Percentiles rank a stretch among this genome's conserved stretches.
Conservation (phyloP, 371 early-diverging fungal species). For the Mucor irregularis region DNA sequence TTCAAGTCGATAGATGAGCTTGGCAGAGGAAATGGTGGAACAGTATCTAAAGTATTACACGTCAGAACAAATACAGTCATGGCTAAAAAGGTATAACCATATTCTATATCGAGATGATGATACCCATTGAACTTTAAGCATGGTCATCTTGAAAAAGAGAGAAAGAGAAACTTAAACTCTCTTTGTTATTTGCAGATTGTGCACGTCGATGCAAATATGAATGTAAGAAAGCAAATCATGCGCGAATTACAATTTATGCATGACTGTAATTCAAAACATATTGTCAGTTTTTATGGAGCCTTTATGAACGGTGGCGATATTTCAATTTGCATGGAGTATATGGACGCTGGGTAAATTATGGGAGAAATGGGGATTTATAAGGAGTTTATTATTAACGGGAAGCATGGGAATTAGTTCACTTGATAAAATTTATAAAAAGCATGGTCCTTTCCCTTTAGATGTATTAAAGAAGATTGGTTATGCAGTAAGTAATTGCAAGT, state of each 20-base stretch:
- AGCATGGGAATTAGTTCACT: slow-evolving; percentile 68
- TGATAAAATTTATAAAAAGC: slow-evolving; percentile 76
- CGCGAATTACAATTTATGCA: slow-evolving; percentile 88
- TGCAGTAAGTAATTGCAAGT: slow-evolving; percentile 54
- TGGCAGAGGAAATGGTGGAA: slow-evolving; percentile 87
- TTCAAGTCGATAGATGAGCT: slow-evolving; percentile 76
- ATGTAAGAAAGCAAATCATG: slow-evolving; percentile 79
- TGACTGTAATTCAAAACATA: slow-evolving; percentile 82
- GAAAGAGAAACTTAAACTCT: background rate
- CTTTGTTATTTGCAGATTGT: slow-evolving; percentile 58
- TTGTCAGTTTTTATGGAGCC: slow-evolving; percentile 90
- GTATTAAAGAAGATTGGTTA: slow-evolving; percentile 76
- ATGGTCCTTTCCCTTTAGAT: slow-evolving; percentile 75
- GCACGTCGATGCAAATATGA: slow-evolving; percentile 72
- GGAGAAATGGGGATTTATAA: no score
- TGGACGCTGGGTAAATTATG: slow-evolving; percentile 84
- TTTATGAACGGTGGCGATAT: slow-evolving; percentile 81
- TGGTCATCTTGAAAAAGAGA: background rate
- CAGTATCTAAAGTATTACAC: slow-evolving; percentile 79
- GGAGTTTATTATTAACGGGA: no score
- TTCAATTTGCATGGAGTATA: slow-evolving; percentile 91
- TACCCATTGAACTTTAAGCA: no score
- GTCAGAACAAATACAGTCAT: slow-evolving; percentile 76
- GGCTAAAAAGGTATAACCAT: slow-evolving; percentile 76
- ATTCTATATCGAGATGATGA: background rate